Evolutionary conservation across 164 flowering plant species (phyloP).

Genomic region (Saururus chinensis): DNA sequence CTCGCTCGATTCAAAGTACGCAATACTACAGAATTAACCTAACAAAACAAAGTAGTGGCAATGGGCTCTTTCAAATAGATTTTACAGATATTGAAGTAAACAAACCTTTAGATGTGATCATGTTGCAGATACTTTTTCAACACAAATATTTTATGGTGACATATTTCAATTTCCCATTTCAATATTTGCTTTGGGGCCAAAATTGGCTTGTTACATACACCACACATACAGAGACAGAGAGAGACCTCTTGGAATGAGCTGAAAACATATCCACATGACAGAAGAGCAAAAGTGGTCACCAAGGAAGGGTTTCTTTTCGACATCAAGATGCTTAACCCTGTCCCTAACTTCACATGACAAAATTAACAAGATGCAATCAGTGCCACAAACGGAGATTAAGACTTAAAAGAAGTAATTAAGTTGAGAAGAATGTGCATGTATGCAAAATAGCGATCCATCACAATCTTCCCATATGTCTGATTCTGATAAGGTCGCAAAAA

Average conservation of each 20-base stretch:
- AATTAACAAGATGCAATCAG: slow-evolving; percentile 8
- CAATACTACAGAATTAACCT: slow-evolving; percentile 91
- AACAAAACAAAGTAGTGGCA: slow-evolving; percentile 1
- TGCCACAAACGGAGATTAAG: slow-evolving; percentile 3
- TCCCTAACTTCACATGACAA: slow-evolving; percentile 68
- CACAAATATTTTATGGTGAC: too few relatives aligned
- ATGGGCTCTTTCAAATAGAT: background rate
- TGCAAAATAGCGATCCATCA: too few relatives aligned
- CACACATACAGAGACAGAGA: background rate
- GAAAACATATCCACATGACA: slow-evolving; percentile 85
- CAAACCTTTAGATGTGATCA: too few relatives aligned
- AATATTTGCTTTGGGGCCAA: too few relatives aligned
- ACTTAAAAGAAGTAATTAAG: background rate
- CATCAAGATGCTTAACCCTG: slow-evolving; percentile 85
- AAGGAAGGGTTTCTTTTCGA: slow-evolving; percentile 83
- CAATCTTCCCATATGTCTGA: too few relatives aligned
- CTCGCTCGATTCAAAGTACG: slow-evolving; percentile 86
- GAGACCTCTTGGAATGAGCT: slow-evolving; percentile 94
- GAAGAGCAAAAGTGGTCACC: slow-evolving; percentile 70
- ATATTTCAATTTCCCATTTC: too few relatives aligned
- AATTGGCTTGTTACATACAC: too few relatives aligned
- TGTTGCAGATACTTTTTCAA: too few relatives aligned
- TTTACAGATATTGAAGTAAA: too few relatives aligned
- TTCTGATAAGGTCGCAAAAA: too few relatives aligned
- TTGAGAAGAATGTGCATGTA: background rate